Conservation (phyloP, 2,329 filamentous ascomycete species). For the Fusarium agapanthi region DNA sequence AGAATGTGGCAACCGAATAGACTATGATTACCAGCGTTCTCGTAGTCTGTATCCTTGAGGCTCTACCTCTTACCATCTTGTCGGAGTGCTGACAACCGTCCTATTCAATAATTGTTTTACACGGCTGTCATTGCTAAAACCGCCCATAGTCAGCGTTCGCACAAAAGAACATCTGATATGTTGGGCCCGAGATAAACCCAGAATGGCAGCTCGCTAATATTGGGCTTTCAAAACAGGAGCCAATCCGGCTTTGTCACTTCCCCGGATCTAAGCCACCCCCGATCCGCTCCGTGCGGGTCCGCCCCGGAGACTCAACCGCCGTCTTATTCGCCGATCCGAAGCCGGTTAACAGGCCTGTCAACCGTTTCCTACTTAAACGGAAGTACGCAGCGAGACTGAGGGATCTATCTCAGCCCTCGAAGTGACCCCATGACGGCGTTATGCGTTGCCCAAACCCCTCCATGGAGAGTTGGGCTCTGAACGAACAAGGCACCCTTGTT, state of each 20-base stretch:
- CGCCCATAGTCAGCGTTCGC: neutral
- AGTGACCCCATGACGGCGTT: conserved; percentile 1
- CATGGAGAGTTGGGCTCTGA: conserved; percentile 1
- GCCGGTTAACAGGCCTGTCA: neutral
- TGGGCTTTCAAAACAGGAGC: neutral
- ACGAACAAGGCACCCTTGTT: conserved; percentile 25
- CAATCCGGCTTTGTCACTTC: neutral
- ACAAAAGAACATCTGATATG: neutral
- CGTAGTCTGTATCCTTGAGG: neutral
- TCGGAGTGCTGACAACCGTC: neutral
- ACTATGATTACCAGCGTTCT: neutral
- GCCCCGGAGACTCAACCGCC: conserved; percentile 3
- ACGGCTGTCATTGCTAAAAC: neutral
- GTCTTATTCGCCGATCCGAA: conserved; percentile 31
- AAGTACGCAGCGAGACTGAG: conserved; percentile 12
- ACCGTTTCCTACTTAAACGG: conserved; percentile 8
- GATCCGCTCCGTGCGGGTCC: conserved; percentile 27
- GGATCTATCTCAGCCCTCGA: neutral
- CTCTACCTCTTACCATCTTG: neutral
- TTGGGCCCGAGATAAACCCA: conserved; percentile 27
- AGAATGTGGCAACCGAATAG: neutral
- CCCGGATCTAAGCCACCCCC: conserved; percentile 40
- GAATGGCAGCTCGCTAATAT: conserved; percentile 22
- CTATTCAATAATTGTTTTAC: neutral
- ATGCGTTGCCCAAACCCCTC: neutral